Base-by-base conservation (phyloP, 164 flowering plant species). In the Saururus chinensis region DNA sequence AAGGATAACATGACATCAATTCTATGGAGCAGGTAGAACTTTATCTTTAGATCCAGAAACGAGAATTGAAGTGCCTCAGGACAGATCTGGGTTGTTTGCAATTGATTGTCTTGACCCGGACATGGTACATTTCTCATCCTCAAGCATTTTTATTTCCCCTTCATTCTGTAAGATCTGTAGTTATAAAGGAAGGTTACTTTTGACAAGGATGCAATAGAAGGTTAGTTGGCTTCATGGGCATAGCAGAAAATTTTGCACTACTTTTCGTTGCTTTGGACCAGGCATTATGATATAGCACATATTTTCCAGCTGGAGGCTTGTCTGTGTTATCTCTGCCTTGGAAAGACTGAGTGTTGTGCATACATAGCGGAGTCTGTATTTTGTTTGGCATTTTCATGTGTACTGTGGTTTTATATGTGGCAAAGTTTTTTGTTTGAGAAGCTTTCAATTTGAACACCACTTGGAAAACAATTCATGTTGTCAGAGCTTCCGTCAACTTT, bases 71-170 rank as follows among this genome's bases (percentile, higher is more conserved):
- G 93, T 91, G 54, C 97, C 99, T 12, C 86, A 91, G 62, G 97
- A 87, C 61, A 80, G 97, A 79, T 72, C 75, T 70, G 99, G 99
- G 21, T 69, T 95, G n/a, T 70, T 82, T 76, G 97, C 99, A 53
- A 85, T 91, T 72, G 99, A 95, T 71, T 63, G 61, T 60, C 75
- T 95, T 74, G 99, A 95, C 72, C 99, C 99, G 72, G 92, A 87
- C 68, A 49, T 95, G 97, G 97, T 95, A 75, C n/a, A n/a, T 65
- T 9, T 56, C 40, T 64, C 9, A 17, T 45, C 49, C 17, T 45
- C 11, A 4, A 12, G 2, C 11, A 45, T 12, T 45, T 45, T 45
- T 17, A 45, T 12, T 8, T 45, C 49, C 14, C 17, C 2, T 45
- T 45, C 7, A 3, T 45, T 17, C 17, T 45, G 2, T 45, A 8